Percentiles rank a stretch among this genome's conserved stretches.
Conservation (phyloP, 768 basidiomycete species). For the Candolleomyces eurysporus region DNA sequence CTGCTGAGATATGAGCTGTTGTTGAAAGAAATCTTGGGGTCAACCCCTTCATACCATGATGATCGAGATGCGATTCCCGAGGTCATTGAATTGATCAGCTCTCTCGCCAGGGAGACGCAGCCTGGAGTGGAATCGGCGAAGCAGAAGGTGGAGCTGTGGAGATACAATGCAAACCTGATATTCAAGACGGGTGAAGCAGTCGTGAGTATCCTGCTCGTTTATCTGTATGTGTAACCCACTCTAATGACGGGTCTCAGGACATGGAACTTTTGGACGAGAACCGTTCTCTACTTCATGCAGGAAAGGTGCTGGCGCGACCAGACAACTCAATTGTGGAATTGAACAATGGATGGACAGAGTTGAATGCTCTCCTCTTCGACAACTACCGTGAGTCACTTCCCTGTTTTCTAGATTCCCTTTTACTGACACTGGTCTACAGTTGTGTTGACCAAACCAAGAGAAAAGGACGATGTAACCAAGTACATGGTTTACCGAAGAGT, state of each 20-base stretch:
- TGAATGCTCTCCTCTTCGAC: slow-evolving; percentile 89
- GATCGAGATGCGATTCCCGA: slow-evolving; percentile 81
- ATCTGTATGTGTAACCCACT: background rate
- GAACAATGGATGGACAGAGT: slow-evolving; percentile 78
- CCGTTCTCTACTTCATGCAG: slow-evolving; percentile 79
- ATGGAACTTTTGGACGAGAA: slow-evolving; percentile 87
- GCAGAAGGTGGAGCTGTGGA: slow-evolving; percentile 88
- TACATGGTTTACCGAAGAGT: slow-evolving; percentile 66
- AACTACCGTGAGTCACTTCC: slow-evolving; percentile 69
- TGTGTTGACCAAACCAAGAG: slow-evolving; percentile 37
- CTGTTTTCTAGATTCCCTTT: background rate
- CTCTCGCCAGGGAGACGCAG: slow-evolving; percentile 83
- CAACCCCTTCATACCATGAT: slow-evolving; percentile 71
- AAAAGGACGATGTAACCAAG: slow-evolving; percentile 70
- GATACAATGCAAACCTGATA: slow-evolving; percentile 73
- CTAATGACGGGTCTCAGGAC: slow-evolving; percentile 41
- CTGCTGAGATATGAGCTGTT: slow-evolving; percentile 86
- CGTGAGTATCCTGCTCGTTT: slow-evolving; percentile 27
- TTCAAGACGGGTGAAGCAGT: slow-evolving; percentile 79
- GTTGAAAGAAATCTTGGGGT: slow-evolving; percentile 75
- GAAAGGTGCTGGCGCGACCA: slow-evolving; percentile 78
- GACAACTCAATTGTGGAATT: slow-evolving; percentile 65
- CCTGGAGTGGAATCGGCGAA: slow-evolving; percentile 84
- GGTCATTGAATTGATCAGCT: slow-evolving; percentile 83
- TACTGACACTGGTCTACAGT: background rate